Base-by-base conservation (phyloP, 345 rosid genomes). In the Camelina sativa region DNA sequence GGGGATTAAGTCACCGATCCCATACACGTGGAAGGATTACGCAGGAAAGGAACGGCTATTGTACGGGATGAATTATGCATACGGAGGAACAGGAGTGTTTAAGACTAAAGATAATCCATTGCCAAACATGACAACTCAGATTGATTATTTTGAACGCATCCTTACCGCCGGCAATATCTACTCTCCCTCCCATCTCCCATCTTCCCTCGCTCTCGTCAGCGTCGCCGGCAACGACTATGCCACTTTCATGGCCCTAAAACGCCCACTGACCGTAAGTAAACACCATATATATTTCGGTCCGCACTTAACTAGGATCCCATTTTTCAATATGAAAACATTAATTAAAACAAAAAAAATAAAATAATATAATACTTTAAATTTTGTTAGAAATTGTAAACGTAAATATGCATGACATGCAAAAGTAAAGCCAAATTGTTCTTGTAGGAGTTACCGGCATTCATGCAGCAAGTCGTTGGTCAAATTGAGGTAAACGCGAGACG, bases 31-130 rank as follows among this genome's bases (percentile, higher is more conserved):
- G 84, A 81, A 80, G 78, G 75, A 78, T 9, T 25, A 67, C 13
- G 84, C 64, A 30, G 68, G 77, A 0, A 57, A 34, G 8, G 74
- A 79, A 34, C 75, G 71, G n/a, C 12, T 84, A 65, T 68, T 65
- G 41, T 56, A 65, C 34, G 97, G 98, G 16, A 78, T 94, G 84
- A 94, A 94, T 70, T 90, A 87, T 63, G 98, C 97, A 0, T 83
- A 71, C 22, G 98, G 97, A 56, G 96, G 95, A 20, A 87, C 95
- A 0, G 96, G 98, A 5, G 96, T 91, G 47, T 88, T 94, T 43
- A 79, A 85, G 28, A 86, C 96, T 2, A 4, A 56, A 8, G 19
- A 67, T 22, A 17, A 11, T 30, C 44, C 77, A 11, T 65, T 55
- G 6, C 97, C 97, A 16, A 88, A 94, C 70, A 86, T 91, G 97